Evolutionary conservation across 2,329 filamentous ascomycete genomes (phyloP).

Genomic region (Aspergillus puulaauensis): DNA sequence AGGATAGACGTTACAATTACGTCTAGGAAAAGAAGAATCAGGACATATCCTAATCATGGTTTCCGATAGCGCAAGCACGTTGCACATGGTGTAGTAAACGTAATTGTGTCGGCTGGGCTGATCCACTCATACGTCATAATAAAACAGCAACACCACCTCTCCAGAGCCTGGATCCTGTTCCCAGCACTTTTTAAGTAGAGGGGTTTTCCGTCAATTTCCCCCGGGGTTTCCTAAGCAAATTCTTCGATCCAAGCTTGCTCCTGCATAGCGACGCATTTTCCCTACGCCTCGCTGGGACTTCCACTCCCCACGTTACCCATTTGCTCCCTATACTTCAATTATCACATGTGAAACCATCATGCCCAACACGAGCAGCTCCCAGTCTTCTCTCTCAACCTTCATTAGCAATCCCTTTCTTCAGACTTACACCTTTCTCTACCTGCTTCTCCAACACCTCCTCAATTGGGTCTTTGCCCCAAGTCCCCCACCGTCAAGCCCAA

Average conservation of each 20-base stretch:
- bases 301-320: not conserved
- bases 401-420: constrained; percentile 31
- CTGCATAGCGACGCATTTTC: not conserved
- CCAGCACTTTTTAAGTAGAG: not conserved
- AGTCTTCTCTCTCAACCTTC: constrained; percentile 21
- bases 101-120: not conserved
- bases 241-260: not conserved
- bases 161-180: not conserved
- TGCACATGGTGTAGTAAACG: not conserved
- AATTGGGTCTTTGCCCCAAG: constrained; percentile 63
- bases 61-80: not conserved
- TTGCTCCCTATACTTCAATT: not conserved
- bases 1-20: not conserved
- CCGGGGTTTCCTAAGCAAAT: not conserved
- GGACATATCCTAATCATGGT: not conserved
- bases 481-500: constrained; percentile 57
- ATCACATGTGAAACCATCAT: not conserved
- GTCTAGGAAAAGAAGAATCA: not conserved
- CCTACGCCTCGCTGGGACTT: not conserved
- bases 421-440: constrained; percentile 31
- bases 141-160: not conserved
- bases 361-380: not conserved
- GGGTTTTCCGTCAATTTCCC: not conserved
- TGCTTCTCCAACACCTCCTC: constrained; percentile 30
- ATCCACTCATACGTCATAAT: constrained; percentile 18